Percentiles rank a stretch among this genome's conserved stretches.
These are phyloP conservation scores for Pythium insidiosum DNA, from an alignment of 352 stramenopile species.

Conservation along the genomic window DNA sequence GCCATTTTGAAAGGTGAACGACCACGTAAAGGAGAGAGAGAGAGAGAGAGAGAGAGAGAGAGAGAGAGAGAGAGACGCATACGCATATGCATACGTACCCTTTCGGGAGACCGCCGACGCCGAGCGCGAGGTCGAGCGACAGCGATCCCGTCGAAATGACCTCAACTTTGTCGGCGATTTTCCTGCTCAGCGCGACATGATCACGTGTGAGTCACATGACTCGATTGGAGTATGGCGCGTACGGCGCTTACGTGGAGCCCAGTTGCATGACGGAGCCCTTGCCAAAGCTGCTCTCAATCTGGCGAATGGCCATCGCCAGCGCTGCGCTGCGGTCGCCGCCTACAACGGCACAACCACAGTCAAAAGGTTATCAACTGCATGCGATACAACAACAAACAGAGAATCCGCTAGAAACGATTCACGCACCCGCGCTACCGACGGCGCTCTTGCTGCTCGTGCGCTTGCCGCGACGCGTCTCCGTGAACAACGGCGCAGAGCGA, in stretches of 20 bases:
- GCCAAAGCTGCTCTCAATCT: constrained; percentile 95
- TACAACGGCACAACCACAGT: no score
- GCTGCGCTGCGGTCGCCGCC: constrained; percentile 79
- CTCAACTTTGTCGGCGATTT: constrained; percentile 86
- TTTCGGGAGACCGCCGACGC: constrained; percentile 92
- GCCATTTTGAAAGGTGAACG: background rate
- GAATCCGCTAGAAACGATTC: background rate
- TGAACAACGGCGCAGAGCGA: background rate
- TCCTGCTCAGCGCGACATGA: no score
- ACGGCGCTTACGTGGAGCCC: constrained; percentile 65
- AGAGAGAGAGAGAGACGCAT: background rate
- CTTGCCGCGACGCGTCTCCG: constrained; percentile 13
- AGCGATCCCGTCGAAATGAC: constrained; percentile 93
- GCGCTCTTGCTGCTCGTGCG: constrained; percentile 14
- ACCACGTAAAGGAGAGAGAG: background rate
- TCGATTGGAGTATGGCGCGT: no score
- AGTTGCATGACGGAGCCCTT: constrained; percentile 96
- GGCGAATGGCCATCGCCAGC: constrained; percentile 91
- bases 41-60: background rate
- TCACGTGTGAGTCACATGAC: background rate
- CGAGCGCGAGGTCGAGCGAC: constrained; percentile 88
- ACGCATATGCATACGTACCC: constrained; percentile 30
- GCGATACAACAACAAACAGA: background rate
- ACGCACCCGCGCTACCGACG: constrained; percentile 4
- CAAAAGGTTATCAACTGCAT: no score